Conservation (phyloP, 176 grass and related monocot species). For the Tillandsia leiboldiana region DNA sequence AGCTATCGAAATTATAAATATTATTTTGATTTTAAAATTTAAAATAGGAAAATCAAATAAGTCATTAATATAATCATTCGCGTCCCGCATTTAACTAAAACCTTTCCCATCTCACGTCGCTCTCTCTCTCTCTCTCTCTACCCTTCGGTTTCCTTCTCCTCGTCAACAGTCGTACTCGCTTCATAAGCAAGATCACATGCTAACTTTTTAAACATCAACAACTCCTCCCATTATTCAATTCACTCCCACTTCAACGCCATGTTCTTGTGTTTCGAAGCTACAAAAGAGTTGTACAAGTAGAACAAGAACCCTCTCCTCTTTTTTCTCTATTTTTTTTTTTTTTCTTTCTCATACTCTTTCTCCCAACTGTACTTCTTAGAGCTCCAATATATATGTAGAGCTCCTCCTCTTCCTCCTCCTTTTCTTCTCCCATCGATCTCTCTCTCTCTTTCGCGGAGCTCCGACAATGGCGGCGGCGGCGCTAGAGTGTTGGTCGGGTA, state of each 20-base stretch:
- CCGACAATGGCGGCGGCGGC: constrained; percentile 71
- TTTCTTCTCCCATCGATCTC: background rate
- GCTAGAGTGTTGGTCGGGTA: constrained; percentile 96
- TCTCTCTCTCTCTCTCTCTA: background rate
- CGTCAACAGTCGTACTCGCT: background rate
- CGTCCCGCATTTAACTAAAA: background rate
- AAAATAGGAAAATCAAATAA: background rate
- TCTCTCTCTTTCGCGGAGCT: background rate
- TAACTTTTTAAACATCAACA: constrained; percentile 10
- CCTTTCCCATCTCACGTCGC: background rate
- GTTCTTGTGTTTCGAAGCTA: too few species aligned
- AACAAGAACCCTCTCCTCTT: background rate
- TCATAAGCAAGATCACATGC: constrained; percentile 24
- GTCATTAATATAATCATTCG: background rate
- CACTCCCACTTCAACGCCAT: background rate
- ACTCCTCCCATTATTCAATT: background rate
- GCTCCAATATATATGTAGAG: background rate
- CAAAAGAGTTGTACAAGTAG: background rate
- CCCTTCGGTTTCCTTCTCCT: background rate
- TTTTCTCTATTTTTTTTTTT: background rate
- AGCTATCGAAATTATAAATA: too few species aligned
- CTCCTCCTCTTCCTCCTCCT: background rate
- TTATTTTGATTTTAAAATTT: background rate
- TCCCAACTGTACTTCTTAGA: background rate
- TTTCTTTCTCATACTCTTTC: background rate